phyloP scores from a whole-genome alignment of 2,329 filamentous ascomycete genomes.

The Fusarium chaquense region DNA sequence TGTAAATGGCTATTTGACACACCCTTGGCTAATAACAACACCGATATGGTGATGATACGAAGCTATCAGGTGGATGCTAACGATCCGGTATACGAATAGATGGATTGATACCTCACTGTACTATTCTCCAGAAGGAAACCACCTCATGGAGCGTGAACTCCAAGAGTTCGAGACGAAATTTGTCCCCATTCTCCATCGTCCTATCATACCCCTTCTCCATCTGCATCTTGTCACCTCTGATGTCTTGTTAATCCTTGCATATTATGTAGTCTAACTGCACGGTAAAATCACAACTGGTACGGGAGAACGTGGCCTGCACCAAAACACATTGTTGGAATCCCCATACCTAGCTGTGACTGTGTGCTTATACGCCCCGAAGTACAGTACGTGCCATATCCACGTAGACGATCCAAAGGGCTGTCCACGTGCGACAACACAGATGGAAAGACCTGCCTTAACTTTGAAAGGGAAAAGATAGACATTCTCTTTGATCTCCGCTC shows the following conservation, averaged over 20 bases:
- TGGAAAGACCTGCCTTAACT: conserved; percentile 21
- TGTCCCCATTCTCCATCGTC: conserved; percentile 7
- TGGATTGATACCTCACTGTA: conserved; percentile 6
- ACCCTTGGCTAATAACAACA: conserved; percentile 18
- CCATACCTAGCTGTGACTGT: not conserved
- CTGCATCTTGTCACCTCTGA: conserved; percentile 24
- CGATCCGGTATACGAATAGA: conserved; percentile 6
- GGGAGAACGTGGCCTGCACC: not conserved
- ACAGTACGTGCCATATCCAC: conserved; percentile 19
- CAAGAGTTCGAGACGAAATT: conserved; percentile 7
- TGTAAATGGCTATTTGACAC: conserved; percentile 1
- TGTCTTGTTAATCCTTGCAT: conserved; percentile 3
- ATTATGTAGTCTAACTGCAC: not conserved
- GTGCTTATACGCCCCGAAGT: not conserved
- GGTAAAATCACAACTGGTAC: conserved; percentile 7
- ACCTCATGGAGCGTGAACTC: conserved; percentile 1
- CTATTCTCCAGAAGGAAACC: conserved; percentile 5
- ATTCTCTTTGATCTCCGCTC: conserved; percentile 11
- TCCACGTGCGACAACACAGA: conserved; percentile 33
- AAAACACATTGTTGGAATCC: conserved; percentile 6
- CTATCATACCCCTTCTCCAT: conserved; percentile 7
- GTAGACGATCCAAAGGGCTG: conserved; percentile 21
- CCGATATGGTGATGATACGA: conserved; percentile 8
- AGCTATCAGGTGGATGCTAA: not conserved
- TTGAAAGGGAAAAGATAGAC: conserved; percentile 28